Evolutionary conservation across 2,329 filamentous ascomycete species (phyloP), one percentile per base, ranked within the genome.

Genomic region (Chaetomium olivaceum): DNA sequence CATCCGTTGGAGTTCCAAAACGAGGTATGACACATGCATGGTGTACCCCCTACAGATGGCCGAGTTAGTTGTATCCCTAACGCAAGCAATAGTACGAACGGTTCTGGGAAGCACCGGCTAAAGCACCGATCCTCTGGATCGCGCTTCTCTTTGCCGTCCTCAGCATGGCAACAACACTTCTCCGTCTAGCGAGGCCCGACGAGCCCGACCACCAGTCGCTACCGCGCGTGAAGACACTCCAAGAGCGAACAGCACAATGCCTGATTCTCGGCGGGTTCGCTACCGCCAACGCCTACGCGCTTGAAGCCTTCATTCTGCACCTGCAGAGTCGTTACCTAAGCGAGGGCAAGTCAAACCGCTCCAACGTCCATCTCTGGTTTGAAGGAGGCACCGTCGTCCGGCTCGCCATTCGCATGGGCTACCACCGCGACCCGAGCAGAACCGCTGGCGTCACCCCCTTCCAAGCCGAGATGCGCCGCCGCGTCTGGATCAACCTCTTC

Each of bases 401-500:
- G 5, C 71, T 80, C 9, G 76, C 78, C 11, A 67, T 81, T 21
- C 72, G 77, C 5, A 78, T 80, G 75, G 80, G 80, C 8, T 80
- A 79, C 67, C 79, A 81, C 65, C 73, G 79, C 48, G 80, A 81
- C 66, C 73, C 77, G 1, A 72, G 66, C 50, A 73, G 74, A 54
- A 76, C 77, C 59, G 69, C 72, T 0, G 69, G 70, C 4, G 75
- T 80, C 12, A 74, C 75, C 4, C 68, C 73, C 0, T 79, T 80
- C 61, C 72, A 77, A 2, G 78, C 74, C 27, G 79, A 81, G 70
- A 81, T 81, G 77, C 72, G 80, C 12, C 72, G 80, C 21, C 73
- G 79, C 12, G 68, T 77, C 1, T 81, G 79, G 79, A 68, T 74
- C 21, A 70, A 73, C 27, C 74, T 80, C 1, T 77, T 75, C 52